Percentiles rank a stretch among this genome's conserved stretches.
These are phyloP conservation scores for Hypoxylon sp. DNA, from an alignment of 2,329 filamentous ascomycete species.

Conservation along the genomic window DNA sequence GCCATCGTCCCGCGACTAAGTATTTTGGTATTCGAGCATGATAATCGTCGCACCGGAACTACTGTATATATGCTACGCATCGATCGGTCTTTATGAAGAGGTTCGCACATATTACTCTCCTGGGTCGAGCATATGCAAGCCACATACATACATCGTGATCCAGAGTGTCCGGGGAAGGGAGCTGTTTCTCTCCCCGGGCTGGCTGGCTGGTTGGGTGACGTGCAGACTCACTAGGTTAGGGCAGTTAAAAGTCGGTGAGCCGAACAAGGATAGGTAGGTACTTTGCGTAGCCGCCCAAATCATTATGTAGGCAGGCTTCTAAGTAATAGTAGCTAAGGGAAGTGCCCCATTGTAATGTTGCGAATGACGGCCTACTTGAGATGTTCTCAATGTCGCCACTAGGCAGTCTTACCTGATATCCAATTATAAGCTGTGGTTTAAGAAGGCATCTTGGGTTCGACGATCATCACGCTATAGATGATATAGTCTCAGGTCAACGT, in stretches of 20 bases:
- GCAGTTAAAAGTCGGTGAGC: slow-evolving; percentile 53
- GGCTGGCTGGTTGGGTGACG: slow-evolving; percentile 44
- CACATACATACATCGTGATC: slow-evolving; percentile 37
- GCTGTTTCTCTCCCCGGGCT: slow-evolving; percentile 37
- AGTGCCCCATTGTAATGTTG: slow-evolving; percentile 30
- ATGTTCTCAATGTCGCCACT: slow-evolving; percentile 35
- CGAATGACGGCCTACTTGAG: slow-evolving; percentile 23
- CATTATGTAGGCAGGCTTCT: slow-evolving; percentile 25
- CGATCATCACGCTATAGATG: slow-evolving; percentile 32
- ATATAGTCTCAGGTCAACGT: slow-evolving; percentile 25
- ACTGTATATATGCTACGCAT: slow-evolving; percentile 11
- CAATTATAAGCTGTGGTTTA: slow-evolving; percentile 19
- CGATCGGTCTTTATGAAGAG: slow-evolving; percentile 13
- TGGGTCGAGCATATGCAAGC: slow-evolving; percentile 39
- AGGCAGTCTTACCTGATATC: slow-evolving; percentile 25
- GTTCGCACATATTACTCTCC: slow-evolving; percentile 13
- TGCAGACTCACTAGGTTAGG: slow-evolving; percentile 45
- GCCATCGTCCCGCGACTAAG: slow-evolving; percentile 11
- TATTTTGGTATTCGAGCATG: slow-evolving; percentile 7
- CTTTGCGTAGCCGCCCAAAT: slow-evolving; percentile 41
- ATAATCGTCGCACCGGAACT: not conserved
- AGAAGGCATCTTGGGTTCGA: slow-evolving; percentile 17
- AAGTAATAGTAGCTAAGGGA: slow-evolving; percentile 24
- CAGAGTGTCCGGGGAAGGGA: slow-evolving; percentile 42
- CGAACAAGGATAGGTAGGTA: slow-evolving; percentile 42